Conservation (phyloP, 108 stramenopile species). For the Cyclotella distinguenda region DNA sequence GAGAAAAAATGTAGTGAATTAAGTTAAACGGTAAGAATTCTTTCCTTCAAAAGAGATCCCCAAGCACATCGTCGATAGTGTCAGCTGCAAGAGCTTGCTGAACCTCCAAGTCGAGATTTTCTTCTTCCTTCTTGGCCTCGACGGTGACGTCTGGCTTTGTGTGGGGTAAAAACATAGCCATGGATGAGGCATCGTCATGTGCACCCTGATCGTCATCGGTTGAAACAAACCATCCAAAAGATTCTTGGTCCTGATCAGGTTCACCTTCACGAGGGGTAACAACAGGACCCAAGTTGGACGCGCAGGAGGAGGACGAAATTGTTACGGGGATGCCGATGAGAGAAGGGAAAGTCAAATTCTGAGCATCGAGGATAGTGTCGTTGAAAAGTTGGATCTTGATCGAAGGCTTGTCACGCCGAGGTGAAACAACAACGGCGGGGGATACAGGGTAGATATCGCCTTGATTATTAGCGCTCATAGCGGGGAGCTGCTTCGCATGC, state of each 20-base stretch:
- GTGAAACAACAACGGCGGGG: conserved; percentile 30
- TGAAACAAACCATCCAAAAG: conserved; percentile 42
- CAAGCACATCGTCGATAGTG: conserved; percentile 45
- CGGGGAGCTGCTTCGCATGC: conserved; percentile 19
- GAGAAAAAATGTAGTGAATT: too few species aligned
- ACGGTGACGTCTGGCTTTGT: conserved; percentile 2
- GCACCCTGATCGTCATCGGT: conserved; percentile 24
- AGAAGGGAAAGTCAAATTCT: conserved; percentile 45
- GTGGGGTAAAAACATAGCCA: not conserved
- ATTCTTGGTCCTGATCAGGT: conserved; percentile 17
- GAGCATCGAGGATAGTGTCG: conserved; percentile 28
- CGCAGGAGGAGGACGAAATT: conserved; percentile 33
- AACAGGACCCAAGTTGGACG: conserved; percentile 8
- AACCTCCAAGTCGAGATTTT: conserved; percentile 31
- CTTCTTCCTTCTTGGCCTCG: not conserved
- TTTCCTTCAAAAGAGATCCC: conserved; percentile 29
- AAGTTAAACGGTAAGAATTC: not conserved
- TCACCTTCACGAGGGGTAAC: conserved; percentile 13
- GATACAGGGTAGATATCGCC: conserved; percentile 9
- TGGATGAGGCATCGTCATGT: not conserved
- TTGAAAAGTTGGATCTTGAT: conserved; percentile 35
- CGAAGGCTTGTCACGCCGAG: conserved; percentile 26
- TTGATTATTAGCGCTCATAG: conserved; percentile 10
- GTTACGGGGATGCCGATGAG: conserved; percentile 19
- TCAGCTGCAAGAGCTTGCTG: conserved; percentile 43